These are phyloP conservation scores for Jamesozyma piceae DNA, from an alignment of 805 yeast species.

Conservation along the genomic window DNA sequence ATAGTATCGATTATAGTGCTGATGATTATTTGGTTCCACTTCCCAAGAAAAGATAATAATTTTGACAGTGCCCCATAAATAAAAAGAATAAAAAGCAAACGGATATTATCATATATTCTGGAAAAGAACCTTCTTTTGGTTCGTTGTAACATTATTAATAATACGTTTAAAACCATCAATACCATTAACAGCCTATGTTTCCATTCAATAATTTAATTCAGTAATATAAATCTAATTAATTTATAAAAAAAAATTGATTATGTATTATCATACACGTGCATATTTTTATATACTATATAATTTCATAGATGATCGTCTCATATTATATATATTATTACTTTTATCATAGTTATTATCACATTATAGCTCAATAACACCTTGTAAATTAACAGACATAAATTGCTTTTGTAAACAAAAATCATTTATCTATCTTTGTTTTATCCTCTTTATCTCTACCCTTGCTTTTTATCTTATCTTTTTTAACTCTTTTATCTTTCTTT, in stretches of 20 bases:
- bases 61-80: background rate
- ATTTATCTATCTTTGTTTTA: too few relatives aligned
- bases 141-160: background rate
- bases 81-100: background rate
- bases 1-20: background rate
- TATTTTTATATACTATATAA: background rate
- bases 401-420: too few relatives aligned
- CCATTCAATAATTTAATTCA: too few relatives aligned
- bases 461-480: conserved; percentile 19
- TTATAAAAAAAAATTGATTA: background rate
- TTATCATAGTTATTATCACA: too few relatives aligned
- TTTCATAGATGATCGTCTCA: too few relatives aligned
- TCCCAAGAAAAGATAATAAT: background rate
- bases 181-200: too few relatives aligned
- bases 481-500: conserved; percentile 24
- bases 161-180: too few relatives aligned
- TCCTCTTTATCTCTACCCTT: too few relatives aligned
- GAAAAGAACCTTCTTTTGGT: background rate
- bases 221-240: too few relatives aligned
- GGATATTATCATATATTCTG: background rate
- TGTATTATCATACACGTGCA: background rate
- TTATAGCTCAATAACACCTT: too few relatives aligned
- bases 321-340: too few relatives aligned
- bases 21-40: background rate
- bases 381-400: too few relatives aligned